A percentile compares a stretch with the other conserved stretches of the same genome.
phyloP scores from a whole-genome alignment of 2,329 filamentous ascomycete species.

The Colletotrichum theobromicola region DNA sequence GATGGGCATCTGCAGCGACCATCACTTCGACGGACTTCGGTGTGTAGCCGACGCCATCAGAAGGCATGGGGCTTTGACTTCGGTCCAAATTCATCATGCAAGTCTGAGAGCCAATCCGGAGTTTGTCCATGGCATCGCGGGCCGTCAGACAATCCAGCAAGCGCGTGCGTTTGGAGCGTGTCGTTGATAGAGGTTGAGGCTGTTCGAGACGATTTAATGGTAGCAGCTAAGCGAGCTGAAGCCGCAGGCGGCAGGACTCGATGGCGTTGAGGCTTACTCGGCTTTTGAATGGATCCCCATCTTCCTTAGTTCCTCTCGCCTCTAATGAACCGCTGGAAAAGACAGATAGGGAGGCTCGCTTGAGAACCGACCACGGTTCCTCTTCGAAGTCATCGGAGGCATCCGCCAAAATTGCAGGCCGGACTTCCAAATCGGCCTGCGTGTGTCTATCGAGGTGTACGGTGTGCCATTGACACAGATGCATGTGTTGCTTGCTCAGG shows the following conservation, averaged over 20 bases:
- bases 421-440: not conserved
- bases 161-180: not conserved
- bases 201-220: not conserved
- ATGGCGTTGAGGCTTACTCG: not conserved
- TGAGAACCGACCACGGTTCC: not conserved
- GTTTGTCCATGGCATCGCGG: not conserved
- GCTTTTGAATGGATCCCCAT: not conserved
- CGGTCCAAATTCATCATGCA: not conserved
- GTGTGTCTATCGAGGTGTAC: not conserved
- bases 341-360: not conserved
- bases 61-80: not conserved
- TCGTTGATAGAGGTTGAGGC: not conserved
- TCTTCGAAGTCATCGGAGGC: not conserved
- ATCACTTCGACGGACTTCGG: not conserved
- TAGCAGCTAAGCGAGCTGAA: not conserved
- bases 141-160: not conserved
- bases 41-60: not conserved
- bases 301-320: not conserved
- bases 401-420: not conserved
- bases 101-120: not conserved
- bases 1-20: not conserved
- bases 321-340: not conserved
- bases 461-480: not conserved
- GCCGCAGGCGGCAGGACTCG: not conserved
- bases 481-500: not conserved